A percentile compares a stretch with the other conserved stretches of the same genome.
Evolutionary conservation across 2,329 filamentous ascomycete genomes (phyloP).

Genomic region (Colletotrichum horii): DNA sequence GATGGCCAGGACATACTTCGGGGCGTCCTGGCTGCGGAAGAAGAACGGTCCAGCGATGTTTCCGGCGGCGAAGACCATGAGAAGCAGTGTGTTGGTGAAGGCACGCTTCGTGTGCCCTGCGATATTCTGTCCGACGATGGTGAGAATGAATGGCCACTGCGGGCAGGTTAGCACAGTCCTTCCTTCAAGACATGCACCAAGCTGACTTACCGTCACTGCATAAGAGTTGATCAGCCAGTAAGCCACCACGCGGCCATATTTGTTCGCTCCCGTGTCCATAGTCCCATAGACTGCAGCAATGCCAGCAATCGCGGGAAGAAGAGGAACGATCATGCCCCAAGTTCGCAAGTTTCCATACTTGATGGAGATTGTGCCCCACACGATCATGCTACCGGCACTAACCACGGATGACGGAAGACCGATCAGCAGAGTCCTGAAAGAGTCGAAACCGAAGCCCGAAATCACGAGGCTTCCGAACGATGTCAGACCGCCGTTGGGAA

Average conservation of each 20-base stretch:
- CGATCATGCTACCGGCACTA: conserved; percentile 27
- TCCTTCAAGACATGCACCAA: background rate
- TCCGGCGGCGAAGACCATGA: conserved; percentile 24
- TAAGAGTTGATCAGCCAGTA: background rate
- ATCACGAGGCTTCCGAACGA: conserved; percentile 26
- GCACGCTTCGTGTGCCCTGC: conserved; percentile 21
- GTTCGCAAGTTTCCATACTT: conserved; percentile 29
- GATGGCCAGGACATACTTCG: conserved; percentile 27
- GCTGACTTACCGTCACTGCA: background rate
- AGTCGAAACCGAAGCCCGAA: conserved; percentile 26
- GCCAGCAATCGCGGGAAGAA: conserved; percentile 25
- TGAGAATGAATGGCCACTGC: background rate
- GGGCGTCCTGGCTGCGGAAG: conserved; percentile 26
- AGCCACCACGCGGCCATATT: background rate
- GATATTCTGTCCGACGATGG: background rate
- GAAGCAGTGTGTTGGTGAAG: conserved; percentile 22
- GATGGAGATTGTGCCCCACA: conserved; percentile 28
- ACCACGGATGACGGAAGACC: conserved; percentile 28
- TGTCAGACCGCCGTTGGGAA: conserved; percentile 23
- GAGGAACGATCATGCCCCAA: conserved; percentile 29
- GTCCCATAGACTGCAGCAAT: background rate
- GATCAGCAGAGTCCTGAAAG: conserved; percentile 25
- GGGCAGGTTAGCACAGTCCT: background rate
- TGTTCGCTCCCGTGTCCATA: background rate
- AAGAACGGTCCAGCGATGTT: conserved; percentile 28